phyloP scores from a whole-genome alignment of 441 rosid species.

The Syzygium malaccense region DNA sequence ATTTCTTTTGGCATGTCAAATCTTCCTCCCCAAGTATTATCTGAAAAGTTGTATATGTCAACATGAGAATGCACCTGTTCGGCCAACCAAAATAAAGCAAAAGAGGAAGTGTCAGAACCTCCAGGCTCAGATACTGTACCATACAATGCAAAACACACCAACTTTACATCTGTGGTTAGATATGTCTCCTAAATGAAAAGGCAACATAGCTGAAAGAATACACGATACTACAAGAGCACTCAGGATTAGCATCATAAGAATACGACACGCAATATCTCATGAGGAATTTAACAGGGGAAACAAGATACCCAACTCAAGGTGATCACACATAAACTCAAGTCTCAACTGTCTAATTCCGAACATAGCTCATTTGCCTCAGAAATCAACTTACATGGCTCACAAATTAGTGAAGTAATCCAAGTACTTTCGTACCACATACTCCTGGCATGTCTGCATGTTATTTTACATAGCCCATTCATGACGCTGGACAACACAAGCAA shows the following conservation, averaged over 20 bases:
- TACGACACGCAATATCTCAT: background rate
- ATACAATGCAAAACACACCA: background rate
- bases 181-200: background rate
- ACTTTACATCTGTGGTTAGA: background rate
- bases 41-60: slow-evolving; percentile 75
- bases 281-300: background rate
- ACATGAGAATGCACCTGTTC: slow-evolving; percentile 86
- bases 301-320: background rate
- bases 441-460: background rate
- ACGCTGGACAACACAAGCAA: background rate
- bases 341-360: background rate
- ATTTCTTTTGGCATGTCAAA: slow-evolving; percentile 95
- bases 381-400: background rate
- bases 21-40: slow-evolving; percentile 80
- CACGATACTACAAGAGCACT: background rate
- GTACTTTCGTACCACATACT: background rate
- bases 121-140: background rate
- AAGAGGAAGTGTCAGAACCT: background rate
- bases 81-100: background rate
- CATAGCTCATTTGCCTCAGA: background rate
- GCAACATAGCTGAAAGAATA: background rate
- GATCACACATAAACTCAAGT: background rate
- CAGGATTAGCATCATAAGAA: background rate
- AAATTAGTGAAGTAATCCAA: background rate
- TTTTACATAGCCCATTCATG: background rate